Base-by-base conservation (phyloP, 2,329 filamentous ascomycete genomes). In the Calonectria pauciramosa region DNA sequence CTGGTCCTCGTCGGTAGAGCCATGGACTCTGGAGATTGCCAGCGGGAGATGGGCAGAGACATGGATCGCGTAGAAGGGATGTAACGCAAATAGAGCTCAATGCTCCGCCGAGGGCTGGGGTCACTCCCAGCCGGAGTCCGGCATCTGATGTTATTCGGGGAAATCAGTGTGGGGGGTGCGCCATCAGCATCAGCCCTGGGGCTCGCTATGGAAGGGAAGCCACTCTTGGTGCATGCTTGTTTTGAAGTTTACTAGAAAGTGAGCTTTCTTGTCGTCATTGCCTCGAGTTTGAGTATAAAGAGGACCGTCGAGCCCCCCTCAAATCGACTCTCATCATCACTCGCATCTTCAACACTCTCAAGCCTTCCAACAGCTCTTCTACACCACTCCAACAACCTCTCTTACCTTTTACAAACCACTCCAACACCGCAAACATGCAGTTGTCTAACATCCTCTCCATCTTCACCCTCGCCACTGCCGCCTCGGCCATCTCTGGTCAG, bases 391-490 rank as follows among this genome's bases (percentile, higher is more conserved):
- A 52, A 30, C 30, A 36, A 56, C 38, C 41, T 71, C 59, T 73
- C 68, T 72, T 59, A 75, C 68, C 68, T 63, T 71, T 66, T 68
- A 73, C 60, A 68, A 64, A 75, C 54, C 63, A n/a, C 32, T 68
- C 63, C 75, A 76, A 70, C 38, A 75, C 78, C 78, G 65, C 77
- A 80, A 88, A 81, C 69, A 89, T 89, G 88, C 86, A 88, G 81
- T 79, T 88, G 82, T 81, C 85, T 79, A 82, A 78, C 78, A 75
- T 88, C 77, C 71, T 88, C 77, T 80, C 82, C 78, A 79, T 87
- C 80, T 81, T 88, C 75, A 79, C 85, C 75, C 76, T 85, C 74
- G 82, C 84, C 75, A 81, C 84, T 67, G 82, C 85, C 72, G 82
- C 82, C 71, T 81, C 85, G 26, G 86, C 86, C 78, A 81, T 80